Conservation (phyloP, 2,329 filamentous ascomycete species). For the Dothiorella sarmentorum region DNA sequence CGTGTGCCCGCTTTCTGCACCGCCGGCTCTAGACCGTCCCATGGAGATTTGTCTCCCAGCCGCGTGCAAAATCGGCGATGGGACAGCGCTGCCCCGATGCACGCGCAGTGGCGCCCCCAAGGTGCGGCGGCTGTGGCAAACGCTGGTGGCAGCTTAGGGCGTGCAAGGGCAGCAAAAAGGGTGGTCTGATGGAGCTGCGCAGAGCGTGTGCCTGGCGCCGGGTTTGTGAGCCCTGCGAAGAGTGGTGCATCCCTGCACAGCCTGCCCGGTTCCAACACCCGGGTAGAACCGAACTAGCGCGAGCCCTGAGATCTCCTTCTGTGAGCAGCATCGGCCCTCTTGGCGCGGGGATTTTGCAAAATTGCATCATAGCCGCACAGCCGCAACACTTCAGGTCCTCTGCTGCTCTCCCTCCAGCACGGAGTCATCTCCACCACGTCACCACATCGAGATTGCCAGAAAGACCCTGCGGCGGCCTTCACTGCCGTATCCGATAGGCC, state of each 20-base stretch:
- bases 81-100: not conserved
- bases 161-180: not conserved
- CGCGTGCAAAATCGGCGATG: not conserved
- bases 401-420: not conserved
- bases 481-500: not conserved
- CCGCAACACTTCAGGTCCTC: not conserved
- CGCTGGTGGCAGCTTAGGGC: not conserved
- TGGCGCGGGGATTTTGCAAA: not conserved
- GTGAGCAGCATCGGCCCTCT: slow-evolving; percentile 15
- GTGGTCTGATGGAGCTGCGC: not conserved
- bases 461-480: not conserved
- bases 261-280: slow-evolving; percentile 12
- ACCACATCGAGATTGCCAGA: not conserved
- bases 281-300: slow-evolving; percentile 15
- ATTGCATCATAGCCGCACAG: slow-evolving; percentile 2
- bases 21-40: slow-evolving; percentile 8
- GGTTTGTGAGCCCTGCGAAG: slow-evolving; percentile 10
- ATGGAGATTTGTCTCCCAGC: not conserved
- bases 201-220: not conserved
- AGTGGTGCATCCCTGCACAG: not conserved
- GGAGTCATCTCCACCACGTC: slow-evolving; percentile 8
- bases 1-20: not conserved
- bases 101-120: not conserved
- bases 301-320: slow-evolving; percentile 15
- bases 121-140: not conserved